Evolutionary conservation across 2,329 filamentous ascomycete species (phyloP), one percentile per base, ranked within the genome.

Genomic region (Aureobasidium leucospermi): DNA sequence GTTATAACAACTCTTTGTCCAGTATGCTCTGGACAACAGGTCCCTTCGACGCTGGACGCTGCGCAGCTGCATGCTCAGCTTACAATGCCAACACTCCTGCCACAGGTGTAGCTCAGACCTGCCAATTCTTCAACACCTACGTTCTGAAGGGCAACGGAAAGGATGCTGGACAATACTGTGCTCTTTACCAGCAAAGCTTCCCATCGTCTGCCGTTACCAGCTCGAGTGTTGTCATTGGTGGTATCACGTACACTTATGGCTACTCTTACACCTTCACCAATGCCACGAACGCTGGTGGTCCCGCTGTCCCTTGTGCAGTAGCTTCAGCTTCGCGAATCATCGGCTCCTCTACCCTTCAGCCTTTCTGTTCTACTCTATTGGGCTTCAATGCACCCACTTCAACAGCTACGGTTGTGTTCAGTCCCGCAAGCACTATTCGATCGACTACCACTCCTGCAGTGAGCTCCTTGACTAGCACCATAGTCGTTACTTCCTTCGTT

Each of bases 101-200:
- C 1, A 31, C 43, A 0, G 60, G 59, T 41, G 58, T 59, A 16
- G 60, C 45, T 19, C 61, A 60, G 32, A 57, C 51, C 1, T 66
- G 65, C 53, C 38, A 28, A 36, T 67, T 67, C 69, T 73, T 75
- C 65, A 73, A 73, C 45, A 67, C 70, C 0, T 77, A 73, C 61
- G 64, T 76, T 52, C 60, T 75, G 16, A 66, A 67, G 55, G 70
- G 69, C 66, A 74, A 76, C 62, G 69, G 70, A 7, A 53, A 59
- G 23, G 65, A 70, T 1, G 59, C 69, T 34, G 73, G 74, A 10
- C 71, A 71, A 16, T 70, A 73, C 60, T 77, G 74, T 64, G 64
- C 69, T 23, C 56, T 77, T 49, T 77, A 75, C 65, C 59, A 62
- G 10, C 49, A 62, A 23, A 23, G 45, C n/a, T 68, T 65, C 66